phyloP scores from a whole-genome alignment of 73 alveolate genomes.

The Effrenium voratum region DNA sequence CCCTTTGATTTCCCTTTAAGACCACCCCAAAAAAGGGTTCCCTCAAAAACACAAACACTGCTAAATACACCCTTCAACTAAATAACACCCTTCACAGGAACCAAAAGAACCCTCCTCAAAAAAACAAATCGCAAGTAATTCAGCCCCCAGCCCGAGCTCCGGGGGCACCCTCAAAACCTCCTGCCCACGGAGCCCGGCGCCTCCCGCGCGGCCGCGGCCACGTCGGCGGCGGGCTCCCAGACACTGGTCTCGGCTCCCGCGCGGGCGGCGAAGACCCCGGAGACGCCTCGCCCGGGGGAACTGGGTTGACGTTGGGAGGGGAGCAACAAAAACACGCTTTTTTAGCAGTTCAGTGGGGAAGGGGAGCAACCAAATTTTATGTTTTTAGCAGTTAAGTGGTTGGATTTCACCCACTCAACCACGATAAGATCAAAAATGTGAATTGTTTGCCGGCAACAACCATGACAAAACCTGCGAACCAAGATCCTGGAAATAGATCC shows the following conservation, averaged over 20 bases:
- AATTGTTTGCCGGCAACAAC: constrained; percentile 53
- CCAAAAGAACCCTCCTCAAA: too few relatives aligned
- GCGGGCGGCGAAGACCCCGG: constrained; percentile 71
- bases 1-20: too few relatives aligned
- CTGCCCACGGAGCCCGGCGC: background rate
- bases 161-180: background rate
- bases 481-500: too few relatives aligned
- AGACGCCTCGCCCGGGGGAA: constrained; percentile 38
- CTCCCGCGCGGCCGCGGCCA: constrained; percentile 60
- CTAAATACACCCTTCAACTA: too few relatives aligned
- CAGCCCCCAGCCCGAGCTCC: background rate
- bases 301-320: background rate
- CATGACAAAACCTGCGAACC: too few relatives aligned
- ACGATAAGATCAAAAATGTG: too few relatives aligned
- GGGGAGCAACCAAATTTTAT: background rate
- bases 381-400: too few relatives aligned
- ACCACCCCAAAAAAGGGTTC: too few relatives aligned
- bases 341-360: background rate
- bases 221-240: constrained; percentile 74
- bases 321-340: background rate
- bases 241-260: constrained; percentile 35
- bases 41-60: too few relatives aligned
- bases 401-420: too few relatives aligned
- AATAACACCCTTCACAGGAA: too few relatives aligned
- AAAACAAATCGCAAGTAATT: background rate